Evolutionary conservation across 495 filamentous ascomycete genomes (phyloP), one percentile per base, ranked within the genome.

Genomic region (Hypoxylon crocopeplum): DNA sequence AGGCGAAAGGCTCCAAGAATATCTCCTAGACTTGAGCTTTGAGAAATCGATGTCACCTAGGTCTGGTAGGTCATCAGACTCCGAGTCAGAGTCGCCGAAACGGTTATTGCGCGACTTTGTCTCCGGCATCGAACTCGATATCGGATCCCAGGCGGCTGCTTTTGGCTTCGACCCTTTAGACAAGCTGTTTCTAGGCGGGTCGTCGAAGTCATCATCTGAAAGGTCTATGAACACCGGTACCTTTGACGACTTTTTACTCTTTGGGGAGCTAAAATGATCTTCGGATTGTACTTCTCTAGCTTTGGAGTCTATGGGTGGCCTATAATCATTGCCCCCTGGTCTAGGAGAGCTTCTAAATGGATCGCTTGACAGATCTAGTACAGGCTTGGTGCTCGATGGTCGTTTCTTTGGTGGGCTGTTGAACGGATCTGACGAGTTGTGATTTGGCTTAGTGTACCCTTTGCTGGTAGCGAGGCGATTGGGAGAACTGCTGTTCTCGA

Each of bases 71-170:
- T 75, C 74, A 3, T 67, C 70, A 10, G 71, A 75, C 13, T 73
- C 73, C 12, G 50, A 52, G 51, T 73, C 73, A n/a, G 50, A 52
- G 51, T 53, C 48, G 62, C 64, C 25, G 61, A 51, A 47, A 4
- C 41, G 27, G 24, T 57, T 46, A 27, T 67, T 51, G n/a, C 24
- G 12, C 8, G 19, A 30, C 4, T 33, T 38, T 5, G 56, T 48
- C 13, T 74, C 70, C 2, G 75, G 75, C 20, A 75, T 76, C 3
- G 78, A 81, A 59, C 76, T 79, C 15, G 77, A 80, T 42, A 80
- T 80, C 0, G 75, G 78, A 62, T 79, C 78, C 78, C 78, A 80
- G 1, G 59, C 64, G 0, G 57, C 67, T 4, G 62, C 59, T n/a
- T 68, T 66, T 27, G 34, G 52, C 13, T 56, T 68, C 7, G 60